These are phyloP conservation scores for Gossypioides kirkii DNA, from an alignment of 345 rosid species.

Conservation along the genomic window DNA sequence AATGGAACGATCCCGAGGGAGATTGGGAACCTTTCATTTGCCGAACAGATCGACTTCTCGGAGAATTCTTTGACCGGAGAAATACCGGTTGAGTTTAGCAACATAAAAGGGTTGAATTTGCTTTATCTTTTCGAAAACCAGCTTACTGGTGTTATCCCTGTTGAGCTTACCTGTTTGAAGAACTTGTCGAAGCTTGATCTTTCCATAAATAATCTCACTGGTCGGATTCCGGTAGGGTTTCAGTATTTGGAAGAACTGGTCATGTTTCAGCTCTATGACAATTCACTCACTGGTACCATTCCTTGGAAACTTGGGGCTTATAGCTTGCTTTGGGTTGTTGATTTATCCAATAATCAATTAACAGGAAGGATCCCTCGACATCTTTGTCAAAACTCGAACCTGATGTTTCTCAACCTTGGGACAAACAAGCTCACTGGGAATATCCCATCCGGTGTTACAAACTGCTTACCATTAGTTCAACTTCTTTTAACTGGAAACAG, in stretches of 20 bases:
- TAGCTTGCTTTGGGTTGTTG: conserved; percentile 70
- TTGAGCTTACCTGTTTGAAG: conserved; percentile 54
- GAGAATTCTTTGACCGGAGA: conserved; percentile 64
- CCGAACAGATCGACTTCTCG: conserved; percentile 71
- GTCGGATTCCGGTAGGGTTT: conserved; percentile 66
- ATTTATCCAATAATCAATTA: conserved; percentile 62
- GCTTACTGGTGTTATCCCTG: conserved; percentile 63
- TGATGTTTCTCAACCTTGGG: conserved; percentile 62
- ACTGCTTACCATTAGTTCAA: conserved; percentile 57
- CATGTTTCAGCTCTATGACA: conserved; percentile 75
- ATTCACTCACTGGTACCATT: conserved; percentile 58
- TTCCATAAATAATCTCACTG: conserved; percentile 65
- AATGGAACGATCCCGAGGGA: conserved; percentile 78
- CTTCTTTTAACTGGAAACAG: conserved; percentile 57
- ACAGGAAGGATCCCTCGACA: conserved; percentile 61
- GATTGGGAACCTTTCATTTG: conserved; percentile 68
- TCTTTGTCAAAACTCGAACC: conserved; percentile 51
- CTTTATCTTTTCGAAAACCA: conserved; percentile 79
- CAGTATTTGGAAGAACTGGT: conserved; percentile 50
- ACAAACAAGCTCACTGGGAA: conserved; percentile 62
- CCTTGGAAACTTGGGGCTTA: conserved; percentile 66
- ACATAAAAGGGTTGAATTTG: conserved; percentile 50
- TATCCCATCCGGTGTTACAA: conserved; percentile 57
- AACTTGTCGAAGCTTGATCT: conserved; percentile 74
- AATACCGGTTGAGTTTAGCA: conserved; percentile 64